Conservation (phyloP, 495 filamentous ascomycete species). For the Lentithecium fluviatile region DNA sequence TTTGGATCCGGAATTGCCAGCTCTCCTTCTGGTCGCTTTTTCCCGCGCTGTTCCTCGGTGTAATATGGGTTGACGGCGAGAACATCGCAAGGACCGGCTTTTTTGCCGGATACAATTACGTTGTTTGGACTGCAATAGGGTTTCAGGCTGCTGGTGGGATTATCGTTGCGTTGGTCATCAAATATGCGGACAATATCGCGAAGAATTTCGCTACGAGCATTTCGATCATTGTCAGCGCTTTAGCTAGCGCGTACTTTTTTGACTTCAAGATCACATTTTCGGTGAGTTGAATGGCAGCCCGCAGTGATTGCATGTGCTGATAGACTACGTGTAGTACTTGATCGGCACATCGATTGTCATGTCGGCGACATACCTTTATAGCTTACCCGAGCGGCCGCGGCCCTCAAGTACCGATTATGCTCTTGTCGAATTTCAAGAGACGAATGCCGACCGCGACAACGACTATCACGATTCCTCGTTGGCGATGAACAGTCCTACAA, state of each 20-base stretch:
- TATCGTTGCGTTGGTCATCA: constrained; percentile 77
- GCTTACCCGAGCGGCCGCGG: constrained; percentile 47
- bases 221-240: constrained; percentile 78
- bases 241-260: constrained; percentile 84
- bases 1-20: constrained; percentile 95
- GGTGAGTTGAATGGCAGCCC: constrained; percentile 53
- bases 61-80: constrained; percentile 81
- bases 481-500: constrained; percentile 44
- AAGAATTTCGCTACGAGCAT: constrained; percentile 92
- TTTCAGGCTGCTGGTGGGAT: constrained; percentile 84
- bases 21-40: constrained; percentile 89
- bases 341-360: constrained; percentile 75
- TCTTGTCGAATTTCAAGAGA: constrained; percentile 78
- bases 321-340: neutral
- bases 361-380: constrained; percentile 82
- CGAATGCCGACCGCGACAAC: constrained; percentile 49
- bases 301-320: neutral
- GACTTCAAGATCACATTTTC: constrained; percentile 66
- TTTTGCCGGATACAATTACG: constrained; percentile 87
- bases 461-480: constrained; percentile 51
- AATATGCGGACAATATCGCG: constrained; percentile 81
- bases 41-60: constrained; percentile 79
- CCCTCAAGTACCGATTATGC: constrained; percentile 73
- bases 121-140: constrained; percentile 82
- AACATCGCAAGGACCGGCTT: constrained; percentile 81